phyloP scores from a whole-genome alignment of 768 basidiomycete genomes.

The Suillus alpinus region DNA sequence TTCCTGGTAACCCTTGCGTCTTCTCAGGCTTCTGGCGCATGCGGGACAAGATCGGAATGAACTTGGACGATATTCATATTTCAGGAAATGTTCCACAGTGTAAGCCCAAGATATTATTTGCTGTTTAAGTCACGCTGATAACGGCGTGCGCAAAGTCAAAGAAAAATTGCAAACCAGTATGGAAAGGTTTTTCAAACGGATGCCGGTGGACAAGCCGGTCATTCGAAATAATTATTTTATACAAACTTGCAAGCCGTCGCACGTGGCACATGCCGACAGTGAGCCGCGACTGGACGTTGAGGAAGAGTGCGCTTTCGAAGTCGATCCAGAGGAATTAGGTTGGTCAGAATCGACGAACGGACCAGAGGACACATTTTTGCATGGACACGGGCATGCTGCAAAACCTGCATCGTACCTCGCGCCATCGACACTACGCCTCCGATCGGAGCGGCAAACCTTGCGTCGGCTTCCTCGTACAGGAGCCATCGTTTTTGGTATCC shows the following conservation, averaged over 20 bases:
- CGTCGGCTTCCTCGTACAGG: conserved; percentile 62
- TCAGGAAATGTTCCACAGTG: conserved; percentile 73
- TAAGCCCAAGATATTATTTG: conserved; percentile 29
- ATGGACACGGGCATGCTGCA: conserved; percentile 28
- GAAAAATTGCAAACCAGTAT: conserved; percentile 63
- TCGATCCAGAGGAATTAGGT: conserved; percentile 64
- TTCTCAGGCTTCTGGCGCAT: conserved; percentile 70
- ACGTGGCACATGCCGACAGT: conserved; percentile 11
- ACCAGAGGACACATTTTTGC: conserved; percentile 44
- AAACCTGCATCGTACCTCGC: conserved; percentile 18
- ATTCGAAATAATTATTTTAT: conserved; percentile 66
- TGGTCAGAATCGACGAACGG: conserved; percentile 60
- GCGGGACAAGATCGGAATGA: conserved; percentile 70
- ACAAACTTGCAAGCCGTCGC: conserved; percentile 34
- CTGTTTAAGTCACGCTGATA: conserved; percentile 5
- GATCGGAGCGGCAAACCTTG: conserved; percentile 66
- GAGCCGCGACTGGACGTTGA: background rate
- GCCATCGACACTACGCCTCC: conserved; percentile 48
- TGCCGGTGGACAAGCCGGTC: conserved; percentile 67
- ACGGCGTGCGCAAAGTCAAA: conserved; percentile 37
- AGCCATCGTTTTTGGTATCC: conserved; percentile 66
- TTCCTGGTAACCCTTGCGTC: conserved; percentile 1
- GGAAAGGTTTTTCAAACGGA: conserved; percentile 66
- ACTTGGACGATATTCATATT: conserved; percentile 69
- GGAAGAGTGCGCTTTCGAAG: conserved; percentile 14